phyloP scores from a whole-genome alignment of 495 filamentous ascomycete species.

The Saxophila tyrrhenica region DNA sequence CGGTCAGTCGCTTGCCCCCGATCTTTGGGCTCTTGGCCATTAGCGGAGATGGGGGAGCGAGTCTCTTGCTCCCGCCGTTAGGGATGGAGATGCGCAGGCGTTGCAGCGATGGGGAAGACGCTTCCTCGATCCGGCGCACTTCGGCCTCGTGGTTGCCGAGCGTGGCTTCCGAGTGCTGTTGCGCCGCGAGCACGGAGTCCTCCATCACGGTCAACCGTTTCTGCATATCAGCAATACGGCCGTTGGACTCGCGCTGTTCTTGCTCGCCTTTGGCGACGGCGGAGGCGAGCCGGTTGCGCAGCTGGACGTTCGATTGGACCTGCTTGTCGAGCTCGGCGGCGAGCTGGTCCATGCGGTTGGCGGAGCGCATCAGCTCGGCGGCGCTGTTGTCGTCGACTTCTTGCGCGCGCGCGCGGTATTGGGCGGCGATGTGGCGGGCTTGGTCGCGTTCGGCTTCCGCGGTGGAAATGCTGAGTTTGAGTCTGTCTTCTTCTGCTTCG shows the following conservation, averaged over 20 bases:
- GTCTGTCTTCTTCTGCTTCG: background rate
- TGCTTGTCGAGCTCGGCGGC: slow-evolving; percentile 65
- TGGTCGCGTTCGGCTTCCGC: slow-evolving; percentile 63
- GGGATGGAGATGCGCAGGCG: slow-evolving; percentile 39
- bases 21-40: slow-evolving; percentile 46
- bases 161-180: slow-evolving; percentile 75
- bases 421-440: slow-evolving; percentile 46
- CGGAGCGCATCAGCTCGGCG: slow-evolving; percentile 45
- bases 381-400: background rate
- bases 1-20: slow-evolving; percentile 20
- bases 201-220: slow-evolving; percentile 66
- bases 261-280: slow-evolving; percentile 78
- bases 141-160: slow-evolving; percentile 80
- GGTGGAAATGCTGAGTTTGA: slow-evolving; percentile 37
- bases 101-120: slow-evolving; percentile 63
- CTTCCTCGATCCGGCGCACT: slow-evolving; percentile 59
- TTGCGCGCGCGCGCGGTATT: slow-evolving; percentile 10
- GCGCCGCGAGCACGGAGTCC: slow-evolving; percentile 70
- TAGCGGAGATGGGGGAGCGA: slow-evolving; percentile 49
- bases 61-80: slow-evolving; percentile 34
- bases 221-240: slow-evolving; percentile 75
- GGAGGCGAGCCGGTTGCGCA: slow-evolving; percentile 70
- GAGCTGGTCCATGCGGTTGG: slow-evolving; percentile 65
- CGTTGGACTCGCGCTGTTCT: slow-evolving; percentile 66
- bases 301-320: slow-evolving; percentile 58